These are phyloP conservation scores for Syzygium malaccense DNA, from an alignment of 441 rosid species.

Conservation along the genomic window DNA sequence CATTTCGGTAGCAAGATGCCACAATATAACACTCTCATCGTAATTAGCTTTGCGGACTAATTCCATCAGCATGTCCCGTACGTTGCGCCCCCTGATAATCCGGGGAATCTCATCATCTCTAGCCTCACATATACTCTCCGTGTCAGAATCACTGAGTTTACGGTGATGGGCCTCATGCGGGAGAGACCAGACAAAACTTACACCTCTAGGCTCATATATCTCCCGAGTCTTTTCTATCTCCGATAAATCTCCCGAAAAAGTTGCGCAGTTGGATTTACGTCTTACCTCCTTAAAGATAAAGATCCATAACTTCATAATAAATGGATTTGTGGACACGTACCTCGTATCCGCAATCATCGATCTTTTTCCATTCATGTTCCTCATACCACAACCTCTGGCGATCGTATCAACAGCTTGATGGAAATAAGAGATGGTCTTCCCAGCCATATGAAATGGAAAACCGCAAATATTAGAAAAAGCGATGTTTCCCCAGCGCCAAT, in stretches of 20 bases:
- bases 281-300: not conserved
- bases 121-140: rapidly evolving
- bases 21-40: rapidly evolving
- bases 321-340: not conserved
- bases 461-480: rapidly evolving
- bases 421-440: not conserved
- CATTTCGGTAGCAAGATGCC: not conserved
- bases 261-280: rapidly evolving
- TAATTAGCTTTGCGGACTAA: not conserved
- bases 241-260: rapidly evolving
- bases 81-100: rapidly evolving
- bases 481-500: rapidly evolving
- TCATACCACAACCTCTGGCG: rapidly evolving
- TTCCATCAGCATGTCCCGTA: too few relatives aligned
- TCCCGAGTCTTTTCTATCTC: not conserved
- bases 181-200: too few relatives aligned
- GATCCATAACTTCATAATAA: not conserved
- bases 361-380: rapidly evolving
- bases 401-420: not conserved
- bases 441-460: rapidly evolving
- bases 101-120: not conserved
- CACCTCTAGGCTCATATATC: not conserved
- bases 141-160: not conserved
- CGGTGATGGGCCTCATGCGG: not conserved
- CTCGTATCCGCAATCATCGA: not conserved